phyloP scores from a whole-genome alignment of 768 basidiomycete genomes.

The Boletus edulis region DNA sequence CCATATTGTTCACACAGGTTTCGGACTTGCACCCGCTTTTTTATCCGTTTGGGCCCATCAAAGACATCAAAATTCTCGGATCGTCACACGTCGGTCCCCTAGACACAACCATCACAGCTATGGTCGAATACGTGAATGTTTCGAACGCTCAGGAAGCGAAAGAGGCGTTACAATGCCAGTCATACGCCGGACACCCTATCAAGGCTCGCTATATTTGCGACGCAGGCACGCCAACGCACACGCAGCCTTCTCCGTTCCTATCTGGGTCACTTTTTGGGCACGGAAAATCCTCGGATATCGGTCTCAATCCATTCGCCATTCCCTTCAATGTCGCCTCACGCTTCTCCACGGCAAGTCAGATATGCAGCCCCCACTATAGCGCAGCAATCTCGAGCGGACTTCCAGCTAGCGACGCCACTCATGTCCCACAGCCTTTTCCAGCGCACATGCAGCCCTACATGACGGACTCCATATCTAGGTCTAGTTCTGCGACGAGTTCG shows the following conservation, averaged over 20 bases:
- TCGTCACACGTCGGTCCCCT: constrained; percentile 30
- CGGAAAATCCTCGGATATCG: constrained; percentile 18
- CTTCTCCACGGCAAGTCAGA: constrained; percentile 1
- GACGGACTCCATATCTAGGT: constrained; percentile 29
- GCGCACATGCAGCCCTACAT: constrained; percentile 13
- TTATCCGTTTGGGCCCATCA: constrained; percentile 68
- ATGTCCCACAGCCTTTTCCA: constrained; percentile 26
- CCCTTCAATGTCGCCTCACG: constrained; percentile 27
- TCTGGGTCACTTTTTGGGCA: constrained; percentile 9
- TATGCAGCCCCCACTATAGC: constrained; percentile 2
- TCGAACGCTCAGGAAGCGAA: constrained; percentile 64
- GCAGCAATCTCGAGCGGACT: constrained; percentile 13
- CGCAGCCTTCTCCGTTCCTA: constrained; percentile 4
- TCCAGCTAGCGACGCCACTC: constrained; percentile 18
- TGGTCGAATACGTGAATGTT: constrained; percentile 61
- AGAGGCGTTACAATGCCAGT: constrained; percentile 57
- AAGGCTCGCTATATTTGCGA: constrained; percentile 37
- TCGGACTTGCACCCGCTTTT: constrained; percentile 72
- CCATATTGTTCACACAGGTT: constrained; percentile 61
- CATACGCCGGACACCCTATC: constrained; percentile 50
- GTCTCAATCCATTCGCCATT: constrained; percentile 33
- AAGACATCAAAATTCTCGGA: constrained; percentile 53
- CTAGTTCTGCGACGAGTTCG: constrained; percentile 33
- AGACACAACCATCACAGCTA: constrained; percentile 47
- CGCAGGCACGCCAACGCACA: neutral